Evolutionary conservation across 768 basidiomycete genomes (phyloP).

Genomic region (Podaxis sp.): DNA sequence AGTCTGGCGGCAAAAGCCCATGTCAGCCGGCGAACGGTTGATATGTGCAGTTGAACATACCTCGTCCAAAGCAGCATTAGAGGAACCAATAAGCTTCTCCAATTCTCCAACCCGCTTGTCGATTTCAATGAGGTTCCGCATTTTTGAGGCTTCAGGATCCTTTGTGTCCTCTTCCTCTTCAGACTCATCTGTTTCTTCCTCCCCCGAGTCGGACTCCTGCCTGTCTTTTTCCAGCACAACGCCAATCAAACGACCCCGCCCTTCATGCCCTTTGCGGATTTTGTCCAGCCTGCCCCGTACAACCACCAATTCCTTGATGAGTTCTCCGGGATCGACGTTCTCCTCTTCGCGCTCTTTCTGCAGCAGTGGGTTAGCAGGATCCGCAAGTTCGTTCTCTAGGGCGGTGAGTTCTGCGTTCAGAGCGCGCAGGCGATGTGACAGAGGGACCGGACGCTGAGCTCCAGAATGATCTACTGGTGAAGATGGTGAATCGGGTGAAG

Average conservation of each 20-base stretch:
- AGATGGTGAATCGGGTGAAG: constrained; percentile 56
- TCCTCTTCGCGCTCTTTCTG: constrained; percentile 59
- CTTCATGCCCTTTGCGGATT: constrained; percentile 65
- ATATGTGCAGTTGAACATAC: constrained; percentile 39
- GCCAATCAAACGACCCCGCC: constrained; percentile 62
- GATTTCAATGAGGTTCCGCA: constrained; percentile 64
- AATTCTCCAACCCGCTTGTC: constrained; percentile 84
- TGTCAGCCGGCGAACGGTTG: not conserved
- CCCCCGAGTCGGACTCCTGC: constrained; percentile 19
- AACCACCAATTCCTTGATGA: constrained; percentile 77
- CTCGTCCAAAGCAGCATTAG: constrained; percentile 79
- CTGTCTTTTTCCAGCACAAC: constrained; percentile 45
- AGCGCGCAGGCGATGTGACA: constrained; percentile 58
- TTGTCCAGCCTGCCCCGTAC: constrained; percentile 68
- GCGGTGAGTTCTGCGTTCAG: constrained; percentile 79
- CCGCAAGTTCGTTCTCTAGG: constrained; percentile 80
- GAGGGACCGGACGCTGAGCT: constrained; percentile 38
- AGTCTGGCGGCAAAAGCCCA: constrained; percentile 38
- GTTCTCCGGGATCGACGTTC: constrained; percentile 68
- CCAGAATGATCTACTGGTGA: constrained; percentile 35
- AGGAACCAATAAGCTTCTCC: constrained; percentile 81
- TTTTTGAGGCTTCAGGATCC: constrained; percentile 33
- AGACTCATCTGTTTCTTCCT: not conserved
- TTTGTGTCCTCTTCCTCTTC: constrained; percentile 16
- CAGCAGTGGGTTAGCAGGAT: constrained; percentile 72